Percentiles rank a stretch among this genome's conserved stretches.
These are phyloP conservation scores for Peterozyma xylosa DNA, from an alignment of 805 yeast species.

Conservation along the genomic window DNA sequence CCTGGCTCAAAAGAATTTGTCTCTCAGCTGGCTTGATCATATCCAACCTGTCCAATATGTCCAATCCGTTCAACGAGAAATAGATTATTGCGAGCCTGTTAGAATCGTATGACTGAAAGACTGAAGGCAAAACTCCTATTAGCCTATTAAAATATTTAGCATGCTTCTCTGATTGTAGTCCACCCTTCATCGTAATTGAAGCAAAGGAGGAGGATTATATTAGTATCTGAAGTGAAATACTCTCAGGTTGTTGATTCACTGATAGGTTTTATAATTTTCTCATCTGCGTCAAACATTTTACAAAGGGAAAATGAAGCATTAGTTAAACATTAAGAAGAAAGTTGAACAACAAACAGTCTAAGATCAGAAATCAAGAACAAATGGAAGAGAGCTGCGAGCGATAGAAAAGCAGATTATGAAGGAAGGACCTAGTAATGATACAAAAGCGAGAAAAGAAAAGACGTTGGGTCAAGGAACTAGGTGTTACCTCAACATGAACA, in stretches of 20 bases:
- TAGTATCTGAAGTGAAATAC: not conserved
- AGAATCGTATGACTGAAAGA: constrained; percentile 59
- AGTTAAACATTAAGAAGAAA: too few species aligned
- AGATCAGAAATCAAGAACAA: not conserved
- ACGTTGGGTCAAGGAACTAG: too few species aligned
- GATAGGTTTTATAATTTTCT: not conserved
- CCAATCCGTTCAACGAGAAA: constrained; percentile 60
- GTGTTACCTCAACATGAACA: too few species aligned
- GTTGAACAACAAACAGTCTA: not conserved
- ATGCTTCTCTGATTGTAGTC: constrained; percentile 15
- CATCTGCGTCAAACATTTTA: too few species aligned
- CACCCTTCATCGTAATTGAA: not conserved
- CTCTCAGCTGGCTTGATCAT: constrained; percentile 21
- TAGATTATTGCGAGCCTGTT: constrained; percentile 64
- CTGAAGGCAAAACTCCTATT: constrained; percentile 28
- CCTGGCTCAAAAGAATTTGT: constrained; percentile 27
- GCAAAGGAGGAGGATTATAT: not conserved
- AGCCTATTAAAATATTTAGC: constrained; percentile 20
- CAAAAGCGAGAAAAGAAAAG: too few species aligned
- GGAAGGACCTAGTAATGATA: too few species aligned
- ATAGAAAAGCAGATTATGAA: too few species aligned
- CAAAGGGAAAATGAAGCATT: too few species aligned
- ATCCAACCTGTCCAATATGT: constrained; percentile 30
- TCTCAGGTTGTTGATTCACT: not conserved
- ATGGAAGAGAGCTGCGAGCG: too few species aligned